phyloP scores from a whole-genome alignment of 352 stramenopile species.

The Phytophthora citricola region DNA sequence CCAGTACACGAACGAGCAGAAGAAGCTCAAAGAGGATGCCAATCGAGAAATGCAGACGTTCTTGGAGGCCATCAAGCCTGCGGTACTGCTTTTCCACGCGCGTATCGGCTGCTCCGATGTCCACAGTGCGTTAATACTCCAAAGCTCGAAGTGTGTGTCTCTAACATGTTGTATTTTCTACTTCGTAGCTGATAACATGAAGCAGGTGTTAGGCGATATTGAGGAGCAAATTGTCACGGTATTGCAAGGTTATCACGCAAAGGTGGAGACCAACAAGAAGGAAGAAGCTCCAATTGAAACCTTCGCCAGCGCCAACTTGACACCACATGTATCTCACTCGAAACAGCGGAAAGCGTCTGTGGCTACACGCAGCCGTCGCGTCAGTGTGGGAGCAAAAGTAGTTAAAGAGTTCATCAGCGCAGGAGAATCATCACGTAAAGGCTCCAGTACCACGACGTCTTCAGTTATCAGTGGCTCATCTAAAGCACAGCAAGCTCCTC shows the following conservation, averaged over 20 bases:
- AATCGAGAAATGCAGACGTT: conserved; percentile 77
- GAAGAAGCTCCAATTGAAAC: conserved; percentile 21
- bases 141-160: background rate
- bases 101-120: conserved; percentile 77
- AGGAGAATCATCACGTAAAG: conserved; percentile 7
- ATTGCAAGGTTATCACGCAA: conserved; percentile 72
- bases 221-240: conserved; percentile 77
- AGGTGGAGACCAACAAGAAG: conserved; percentile 56
- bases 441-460: conserved; percentile 13
- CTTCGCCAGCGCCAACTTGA: conserved; percentile 5
- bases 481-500: conserved; percentile 18
- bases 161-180: background rate
- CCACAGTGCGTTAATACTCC: conserved; percentile 44
- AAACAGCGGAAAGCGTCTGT: conserved; percentile 29
- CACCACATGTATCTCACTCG: conserved; percentile 17
- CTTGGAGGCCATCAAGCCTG: conserved; percentile 66
- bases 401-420: conserved; percentile 11
- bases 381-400: conserved; percentile 11
- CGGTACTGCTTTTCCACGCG: conserved; percentile 65
- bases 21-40: conserved; percentile 79
- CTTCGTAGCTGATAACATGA: conserved; percentile 67
- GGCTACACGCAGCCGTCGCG: conserved; percentile 18
- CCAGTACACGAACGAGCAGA: conserved; percentile 71
- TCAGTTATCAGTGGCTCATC: background rate
- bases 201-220: conserved; percentile 76